These are phyloP conservation scores for Viola odorata DNA, from an alignment of 345 rosid species.

Conservation along the genomic window DNA sequence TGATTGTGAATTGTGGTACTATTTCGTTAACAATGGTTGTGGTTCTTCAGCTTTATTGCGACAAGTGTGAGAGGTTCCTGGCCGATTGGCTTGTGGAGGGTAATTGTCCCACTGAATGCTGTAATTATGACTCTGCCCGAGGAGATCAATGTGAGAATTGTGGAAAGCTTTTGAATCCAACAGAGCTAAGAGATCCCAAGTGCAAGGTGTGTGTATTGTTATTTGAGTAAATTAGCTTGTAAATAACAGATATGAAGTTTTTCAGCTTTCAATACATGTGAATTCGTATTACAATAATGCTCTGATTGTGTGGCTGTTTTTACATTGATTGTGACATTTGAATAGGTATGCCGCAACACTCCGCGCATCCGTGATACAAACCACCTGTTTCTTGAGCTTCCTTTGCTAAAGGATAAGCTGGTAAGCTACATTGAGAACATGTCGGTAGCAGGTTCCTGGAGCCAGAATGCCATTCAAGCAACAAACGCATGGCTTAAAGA, in stretches of 20 bases:
- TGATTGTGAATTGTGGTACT: neutral
- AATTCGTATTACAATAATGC: too few species aligned
- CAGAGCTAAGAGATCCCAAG: constrained; percentile 75
- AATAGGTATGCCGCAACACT: constrained; percentile 57
- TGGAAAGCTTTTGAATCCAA: constrained; percentile 84
- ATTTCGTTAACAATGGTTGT: neutral
- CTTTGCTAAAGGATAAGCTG: constrained; percentile 61
- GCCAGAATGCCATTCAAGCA: constrained; percentile 86
- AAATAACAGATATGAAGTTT: too few species aligned
- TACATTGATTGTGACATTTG: constrained; percentile 3
- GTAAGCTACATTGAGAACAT: constrained; percentile 56
- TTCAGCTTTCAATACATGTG: too few species aligned
- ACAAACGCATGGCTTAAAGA: constrained; percentile 91
- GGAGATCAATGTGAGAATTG: constrained; percentile 98
- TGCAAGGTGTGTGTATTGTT: constrained; percentile 56
- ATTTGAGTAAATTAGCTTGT: too few species aligned
- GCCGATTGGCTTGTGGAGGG: constrained; percentile 99
- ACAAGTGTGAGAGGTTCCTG: constrained; percentile 64
- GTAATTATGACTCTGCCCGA: constrained; percentile 81
- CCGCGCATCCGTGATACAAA: constrained; percentile 68
- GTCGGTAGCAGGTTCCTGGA: constrained; percentile 87
- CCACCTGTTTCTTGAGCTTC: constrained; percentile 96
- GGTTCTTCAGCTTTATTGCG: constrained; percentile 70
- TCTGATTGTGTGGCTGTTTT: neutral
- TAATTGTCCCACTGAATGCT: constrained; percentile 60